These are phyloP conservation scores for Globisporangium okanoganense DNA, from an alignment of 352 stramenopile genomes.

Conservation along the genomic window DNA sequence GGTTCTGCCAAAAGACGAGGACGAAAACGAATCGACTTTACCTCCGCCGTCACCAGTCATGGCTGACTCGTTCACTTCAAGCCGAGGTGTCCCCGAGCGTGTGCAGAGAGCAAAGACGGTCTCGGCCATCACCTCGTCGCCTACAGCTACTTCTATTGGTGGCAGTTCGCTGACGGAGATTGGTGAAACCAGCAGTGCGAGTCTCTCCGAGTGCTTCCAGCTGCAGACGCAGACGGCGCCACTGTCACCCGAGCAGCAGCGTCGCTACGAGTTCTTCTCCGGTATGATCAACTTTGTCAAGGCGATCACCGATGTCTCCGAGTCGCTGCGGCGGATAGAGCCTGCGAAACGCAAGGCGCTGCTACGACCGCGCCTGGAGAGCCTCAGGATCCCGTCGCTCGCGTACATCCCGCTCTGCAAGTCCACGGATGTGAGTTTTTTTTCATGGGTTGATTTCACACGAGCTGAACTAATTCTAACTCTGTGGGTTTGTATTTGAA, in stretches of 20 bases:
- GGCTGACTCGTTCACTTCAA: conserved; percentile 1
- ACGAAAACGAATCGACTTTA: neutral
- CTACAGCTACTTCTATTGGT: neutral
- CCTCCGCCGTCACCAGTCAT: conserved; percentile 1
- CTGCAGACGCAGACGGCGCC: conserved; percentile 5
- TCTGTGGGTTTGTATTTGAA: neutral
- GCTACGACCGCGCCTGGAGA: conserved; percentile 40
- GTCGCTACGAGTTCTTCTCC: conserved; percentile 78
- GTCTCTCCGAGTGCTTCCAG: conserved; percentile 15
- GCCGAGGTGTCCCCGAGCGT: neutral
- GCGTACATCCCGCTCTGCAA: conserved; percentile 83
- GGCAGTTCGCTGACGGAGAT: neutral
- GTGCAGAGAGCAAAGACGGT: conserved; percentile 6
- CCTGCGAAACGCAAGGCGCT: conserved; percentile 58
- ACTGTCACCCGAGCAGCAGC: conserved; percentile 27
- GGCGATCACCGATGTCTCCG: conserved; percentile 74
- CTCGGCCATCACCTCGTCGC: conserved; percentile 2
- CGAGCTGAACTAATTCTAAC: too few relatives aligned
- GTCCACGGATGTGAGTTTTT: conserved; percentile 55
- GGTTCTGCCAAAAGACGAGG: neutral
- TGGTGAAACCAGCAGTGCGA: conserved; percentile 10
- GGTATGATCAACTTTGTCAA: conserved; percentile 82
- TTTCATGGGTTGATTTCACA: too few relatives aligned
- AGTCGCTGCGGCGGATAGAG: conserved; percentile 64
- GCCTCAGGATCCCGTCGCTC: conserved; percentile 44